Conservation (phyloP, 352 stramenopile genomes). For the Globisporangium camurandrum region DNA sequence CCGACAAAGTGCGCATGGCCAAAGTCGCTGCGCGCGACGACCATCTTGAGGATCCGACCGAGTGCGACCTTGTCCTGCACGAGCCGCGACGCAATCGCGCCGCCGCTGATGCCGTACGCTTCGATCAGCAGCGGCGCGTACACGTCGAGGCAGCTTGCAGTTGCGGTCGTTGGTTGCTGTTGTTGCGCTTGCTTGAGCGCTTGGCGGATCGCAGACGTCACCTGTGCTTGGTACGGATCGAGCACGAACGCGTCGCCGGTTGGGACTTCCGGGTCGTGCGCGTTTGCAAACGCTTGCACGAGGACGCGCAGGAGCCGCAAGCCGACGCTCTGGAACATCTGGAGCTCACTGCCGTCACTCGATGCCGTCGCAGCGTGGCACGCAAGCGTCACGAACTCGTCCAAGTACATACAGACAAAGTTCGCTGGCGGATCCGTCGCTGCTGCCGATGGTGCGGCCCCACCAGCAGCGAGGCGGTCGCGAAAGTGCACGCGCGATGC, state of each 20-base stretch:
- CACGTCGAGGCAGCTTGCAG: constrained; percentile 31
- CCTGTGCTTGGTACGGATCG: constrained; percentile 78
- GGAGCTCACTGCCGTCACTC: constrained; percentile 57
- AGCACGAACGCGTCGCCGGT: constrained; percentile 49
- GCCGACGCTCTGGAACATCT: constrained; percentile 71
- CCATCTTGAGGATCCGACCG: constrained; percentile 53
- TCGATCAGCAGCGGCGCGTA: constrained; percentile 68
- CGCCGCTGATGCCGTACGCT: constrained; percentile 50
- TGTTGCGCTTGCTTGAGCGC: constrained; percentile 45
- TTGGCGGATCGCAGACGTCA: constrained; percentile 73
- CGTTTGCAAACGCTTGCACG: constrained; percentile 43
- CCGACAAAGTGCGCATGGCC: constrained; percentile 53
- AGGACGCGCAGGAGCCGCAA: constrained; percentile 62
- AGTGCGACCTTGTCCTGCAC: constrained; percentile 70
- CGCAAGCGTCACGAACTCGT: constrained; percentile 81
- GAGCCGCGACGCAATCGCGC: constrained; percentile 39
- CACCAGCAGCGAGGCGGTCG: constrained; percentile 15
- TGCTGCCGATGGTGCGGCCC: neutral
- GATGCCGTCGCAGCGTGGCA: constrained; percentile 73
- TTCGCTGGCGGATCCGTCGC: constrained; percentile 21
- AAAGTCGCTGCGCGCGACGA: constrained; percentile 50
- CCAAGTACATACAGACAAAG: constrained; percentile 83
- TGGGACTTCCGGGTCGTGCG: constrained; percentile 61
- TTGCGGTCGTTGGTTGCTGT: constrained; percentile 12
- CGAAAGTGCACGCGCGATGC: constrained; percentile 38